These are phyloP conservation scores for Epichloe sylvatica DNA, from an alignment of 2,329 filamentous ascomycete species.

Conservation along the genomic window DNA sequence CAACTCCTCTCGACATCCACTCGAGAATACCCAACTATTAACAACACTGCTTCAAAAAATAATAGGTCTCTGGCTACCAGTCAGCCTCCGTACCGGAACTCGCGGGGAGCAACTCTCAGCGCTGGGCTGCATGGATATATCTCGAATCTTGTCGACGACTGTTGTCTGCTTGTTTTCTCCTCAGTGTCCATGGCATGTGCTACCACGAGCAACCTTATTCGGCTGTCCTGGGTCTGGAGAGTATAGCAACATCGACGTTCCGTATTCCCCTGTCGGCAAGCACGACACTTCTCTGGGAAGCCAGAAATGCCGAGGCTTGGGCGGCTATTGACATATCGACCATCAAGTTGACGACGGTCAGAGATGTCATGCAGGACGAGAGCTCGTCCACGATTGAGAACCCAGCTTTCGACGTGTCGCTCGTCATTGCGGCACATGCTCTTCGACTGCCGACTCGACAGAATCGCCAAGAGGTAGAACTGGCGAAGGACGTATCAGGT, in stretches of 20 bases:
- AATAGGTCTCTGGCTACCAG: conserved; percentile 3
- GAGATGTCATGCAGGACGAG: conserved; percentile 18
- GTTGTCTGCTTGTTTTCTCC: conserved; percentile 40
- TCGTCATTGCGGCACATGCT: conserved; percentile 26
- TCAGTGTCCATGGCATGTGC: conserved; percentile 41
- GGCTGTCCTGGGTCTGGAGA: conserved; percentile 21
- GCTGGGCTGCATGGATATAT: conserved; percentile 40
- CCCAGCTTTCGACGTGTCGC: conserved; percentile 24
- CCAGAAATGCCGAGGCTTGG: conserved; percentile 33
- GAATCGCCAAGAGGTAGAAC: conserved; percentile 13
- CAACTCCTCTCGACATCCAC: no score
- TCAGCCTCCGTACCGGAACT: neutral
- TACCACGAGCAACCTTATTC: conserved; percentile 37
- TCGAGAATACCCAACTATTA: no score
- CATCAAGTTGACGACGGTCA: conserved; percentile 12
- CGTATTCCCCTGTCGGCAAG: conserved; percentile 33
- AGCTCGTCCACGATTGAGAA: conserved; percentile 23
- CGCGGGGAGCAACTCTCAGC: conserved; percentile 14
- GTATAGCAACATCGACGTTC: conserved; percentile 20
- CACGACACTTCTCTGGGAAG: conserved; percentile 35
- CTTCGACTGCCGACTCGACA: conserved; percentile 24
- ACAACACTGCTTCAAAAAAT: neutral
- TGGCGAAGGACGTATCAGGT: conserved; percentile 12
- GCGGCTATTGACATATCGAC: conserved; percentile 19
- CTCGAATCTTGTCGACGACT: conserved; percentile 39